A percentile compares a stretch with the other conserved stretches of the same genome.
These are phyloP conservation scores for Lasiosphaeria ovina DNA, from an alignment of 495 filamentous ascomycete species.

Conservation along the genomic window DNA sequence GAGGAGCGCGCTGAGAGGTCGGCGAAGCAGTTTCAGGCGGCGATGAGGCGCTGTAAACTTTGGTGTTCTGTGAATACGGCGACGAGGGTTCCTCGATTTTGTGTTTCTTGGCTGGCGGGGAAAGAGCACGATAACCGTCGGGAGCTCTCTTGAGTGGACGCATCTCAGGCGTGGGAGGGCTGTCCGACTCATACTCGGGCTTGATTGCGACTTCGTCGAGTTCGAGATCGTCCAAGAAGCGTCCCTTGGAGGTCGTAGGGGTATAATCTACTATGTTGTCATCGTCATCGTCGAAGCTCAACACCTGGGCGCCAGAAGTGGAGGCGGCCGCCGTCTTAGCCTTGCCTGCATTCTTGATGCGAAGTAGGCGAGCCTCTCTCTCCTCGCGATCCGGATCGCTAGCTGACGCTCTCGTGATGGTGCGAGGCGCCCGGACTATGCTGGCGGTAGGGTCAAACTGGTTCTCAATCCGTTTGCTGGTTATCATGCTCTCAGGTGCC, in stretches of 20 bases:
- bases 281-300: conserved; percentile 26
- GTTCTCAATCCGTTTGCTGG: conserved; percentile 31
- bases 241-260: not conserved
- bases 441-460: conserved; percentile 21
- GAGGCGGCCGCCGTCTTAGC: conserved; percentile 2
- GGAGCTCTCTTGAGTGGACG: not conserved
- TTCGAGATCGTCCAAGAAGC: conserved; percentile 4
- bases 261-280: not conserved
- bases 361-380: conserved; percentile 28
- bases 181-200: not conserved
- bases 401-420: not conserved
- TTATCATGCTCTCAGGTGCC: conserved; percentile 38
- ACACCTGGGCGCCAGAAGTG: conserved; percentile 9
- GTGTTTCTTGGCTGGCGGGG: not conserved
- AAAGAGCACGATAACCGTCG: not conserved
- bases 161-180: not conserved
- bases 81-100: not conserved
- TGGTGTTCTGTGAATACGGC: not conserved
- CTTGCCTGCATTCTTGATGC: conserved; percentile 22
- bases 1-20: conserved; percentile 1
- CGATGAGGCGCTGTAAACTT: not conserved
- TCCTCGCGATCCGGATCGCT: conserved; percentile 14
- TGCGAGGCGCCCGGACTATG: conserved; percentile 11
- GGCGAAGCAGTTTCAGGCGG: not conserved
- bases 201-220: not conserved